phyloP scores from a whole-genome alignment of 78 protist species.

The Dictyostelium brefeldianum region DNA sequence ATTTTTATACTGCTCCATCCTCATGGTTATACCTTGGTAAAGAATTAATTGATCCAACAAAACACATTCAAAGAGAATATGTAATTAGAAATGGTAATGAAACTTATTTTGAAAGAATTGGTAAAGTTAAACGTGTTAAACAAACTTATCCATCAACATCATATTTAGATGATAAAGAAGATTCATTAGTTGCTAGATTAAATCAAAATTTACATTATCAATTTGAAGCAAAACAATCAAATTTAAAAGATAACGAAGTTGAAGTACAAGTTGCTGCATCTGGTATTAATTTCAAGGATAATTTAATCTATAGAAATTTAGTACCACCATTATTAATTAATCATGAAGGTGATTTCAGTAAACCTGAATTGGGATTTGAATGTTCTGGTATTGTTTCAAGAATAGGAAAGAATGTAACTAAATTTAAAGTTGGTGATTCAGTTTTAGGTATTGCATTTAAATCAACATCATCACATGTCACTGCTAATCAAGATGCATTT shows the following conservation, averaged over 20 bases:
- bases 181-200: neutral
- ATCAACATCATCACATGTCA: neutral
- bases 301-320: conserved; percentile 8
- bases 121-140: neutral
- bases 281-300: conserved; percentile 43
- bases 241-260: neutral
- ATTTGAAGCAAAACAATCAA: neutral
- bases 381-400: conserved; percentile 52
- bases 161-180: neutral
- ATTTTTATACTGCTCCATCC: neutral
- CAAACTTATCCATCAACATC: neutral
- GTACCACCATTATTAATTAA: neutral
- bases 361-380: conserved; percentile 47
- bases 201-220: conserved; percentile 3
- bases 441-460: conserved; percentile 33
- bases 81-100: neutral
- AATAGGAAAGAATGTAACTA: neutral
- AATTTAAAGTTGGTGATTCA: conserved; percentile 55
- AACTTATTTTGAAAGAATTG: neutral
- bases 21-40: too few species aligned
- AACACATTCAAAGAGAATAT: neutral
- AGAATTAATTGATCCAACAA: neutral
- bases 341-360: neutral
- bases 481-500: neutral
- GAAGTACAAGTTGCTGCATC: conserved; percentile 23